A percentile compares a stretch with the other conserved stretches of the same genome.
Conservation (phyloP, 1,284 basidiomycete genomes). For the Rhodotorula sp. region DNA sequence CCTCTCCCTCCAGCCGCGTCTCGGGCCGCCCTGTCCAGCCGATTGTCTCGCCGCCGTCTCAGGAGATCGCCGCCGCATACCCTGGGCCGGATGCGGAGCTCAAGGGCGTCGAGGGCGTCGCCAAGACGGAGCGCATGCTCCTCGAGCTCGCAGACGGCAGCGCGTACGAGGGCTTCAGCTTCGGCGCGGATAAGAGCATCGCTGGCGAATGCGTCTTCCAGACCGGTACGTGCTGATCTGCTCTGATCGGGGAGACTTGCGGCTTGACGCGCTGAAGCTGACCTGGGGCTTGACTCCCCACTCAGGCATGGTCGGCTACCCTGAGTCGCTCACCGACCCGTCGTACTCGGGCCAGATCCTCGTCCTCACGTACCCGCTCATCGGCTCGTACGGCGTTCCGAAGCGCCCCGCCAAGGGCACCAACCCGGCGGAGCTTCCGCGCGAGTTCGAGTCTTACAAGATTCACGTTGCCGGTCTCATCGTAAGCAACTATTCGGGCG, state of each 20-base stretch:
- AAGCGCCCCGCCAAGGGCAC: constrained; percentile 57
- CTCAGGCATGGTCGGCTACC: constrained; percentile 97
- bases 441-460: constrained; percentile 88
- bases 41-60: constrained; percentile 23
- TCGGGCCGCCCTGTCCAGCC: constrained; percentile 30
- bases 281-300: constrained; percentile 4
- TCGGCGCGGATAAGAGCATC: constrained; percentile 89
- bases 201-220: constrained; percentile 99
- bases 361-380: constrained; percentile 92
- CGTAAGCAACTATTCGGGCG: constrained; percentile 76
- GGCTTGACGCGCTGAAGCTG: neutral
- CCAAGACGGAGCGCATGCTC: constrained; percentile 57
- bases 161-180: constrained; percentile 84
- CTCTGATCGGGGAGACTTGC: constrained; percentile 12
- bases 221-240: constrained; percentile 66
- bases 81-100: constrained; percentile 15
- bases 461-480: constrained; percentile 93
- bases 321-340: constrained; percentile 96
- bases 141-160: constrained; percentile 91
- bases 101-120: constrained; percentile 2
- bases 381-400: constrained; percentile 99
- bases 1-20: constrained; percentile 19
- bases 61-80: constrained; percentile 26
- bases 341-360: constrained; percentile 99
- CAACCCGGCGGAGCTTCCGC: constrained; percentile 62